Base-by-base conservation (phyloP, 257 asterid genomes). In the Ligustrum vulgare region DNA sequence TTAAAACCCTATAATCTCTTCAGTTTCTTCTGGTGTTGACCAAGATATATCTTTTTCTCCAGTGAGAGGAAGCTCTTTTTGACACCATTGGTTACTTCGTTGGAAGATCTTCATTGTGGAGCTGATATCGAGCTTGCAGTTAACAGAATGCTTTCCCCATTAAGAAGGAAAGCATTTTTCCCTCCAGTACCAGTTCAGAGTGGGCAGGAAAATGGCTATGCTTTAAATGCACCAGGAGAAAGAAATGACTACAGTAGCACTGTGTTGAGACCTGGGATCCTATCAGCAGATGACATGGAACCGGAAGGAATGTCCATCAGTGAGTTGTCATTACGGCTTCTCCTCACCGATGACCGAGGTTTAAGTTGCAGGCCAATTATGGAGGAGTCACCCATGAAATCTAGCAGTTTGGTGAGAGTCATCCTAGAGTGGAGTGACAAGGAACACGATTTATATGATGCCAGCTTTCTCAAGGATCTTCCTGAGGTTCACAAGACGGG, bases 401-500 rank as follows among this genome's bases (percentile, higher is more conserved):
- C 85, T 77, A 88, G 78, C 45, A 79, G 88, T 71, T 9, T 74
- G 54, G 77, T 85, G 20, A 93, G 87, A 86, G 89, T 89, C 62
- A 54, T 85, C 67, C 75, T 95, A 77, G 99, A 94, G 73, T 94
- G 99, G 99, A 86, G 94, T 56, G 90, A 85, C 36, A 84, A 82
- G 72, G 98, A 91, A 80, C 84, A 78, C 0, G 92, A 85, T 47
- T 79, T 85, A 49, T 93, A 89, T 67, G 97, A 91, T 82, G 76
- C 92, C n/a, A 86, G 90, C 85, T 91, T 81, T 74, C 82, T 95
- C 56, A 89, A 87, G 84, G 94, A 87, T 82, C 89, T 95, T 74
- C 99, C 98, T 8, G 97, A 78, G 81, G 96, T 93, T 78, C 94
- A 90, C 72, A 93, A 91, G 82, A 82, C 91, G 3, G 96, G 93